Percentiles rank a stretch among this genome's conserved stretches.
Conservation (phyloP, 768 basidiomycete genomes). For the Brasilioporus rufonigricans region DNA sequence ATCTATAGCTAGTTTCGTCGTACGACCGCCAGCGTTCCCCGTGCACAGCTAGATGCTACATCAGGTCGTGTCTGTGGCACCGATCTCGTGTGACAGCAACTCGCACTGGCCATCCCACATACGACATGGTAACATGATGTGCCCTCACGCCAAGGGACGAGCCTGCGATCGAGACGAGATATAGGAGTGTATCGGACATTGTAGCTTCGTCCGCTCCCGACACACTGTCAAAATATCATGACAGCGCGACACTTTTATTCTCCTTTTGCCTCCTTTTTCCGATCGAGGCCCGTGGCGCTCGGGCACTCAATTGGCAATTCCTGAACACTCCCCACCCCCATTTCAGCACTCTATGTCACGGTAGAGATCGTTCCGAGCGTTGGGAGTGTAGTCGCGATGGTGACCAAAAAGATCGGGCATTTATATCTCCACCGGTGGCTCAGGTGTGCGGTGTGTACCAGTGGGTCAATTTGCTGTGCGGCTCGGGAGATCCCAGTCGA, state of each 20-base stretch:
- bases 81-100: not conserved
- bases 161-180: not conserved
- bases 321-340: not conserved
- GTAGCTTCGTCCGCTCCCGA: too few relatives aligned
- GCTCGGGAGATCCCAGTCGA: not conserved
- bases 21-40: not conserved
- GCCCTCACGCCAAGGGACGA: too few relatives aligned
- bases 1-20: not conserved
- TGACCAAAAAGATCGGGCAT: not conserved
- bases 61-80: not conserved
- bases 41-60: not conserved
- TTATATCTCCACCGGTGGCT: not conserved
- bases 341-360: too few relatives aligned
- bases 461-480: not conserved
- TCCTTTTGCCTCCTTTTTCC: constrained; percentile 3
- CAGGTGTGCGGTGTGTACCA: not conserved
- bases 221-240: too few relatives aligned
- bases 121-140: too few relatives aligned
- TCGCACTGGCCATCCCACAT: too few relatives aligned
- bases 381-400: constrained; percentile 4
- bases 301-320: constrained; percentile 10
- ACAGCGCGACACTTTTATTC: not conserved
- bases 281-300: not conserved
- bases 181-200: constrained; percentile 1
- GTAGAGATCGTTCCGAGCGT: too few relatives aligned